These are phyloP conservation scores for Taphrina sp. DNA, from an alignment of 1,139 yeast genomes.

Conservation along the genomic window DNA sequence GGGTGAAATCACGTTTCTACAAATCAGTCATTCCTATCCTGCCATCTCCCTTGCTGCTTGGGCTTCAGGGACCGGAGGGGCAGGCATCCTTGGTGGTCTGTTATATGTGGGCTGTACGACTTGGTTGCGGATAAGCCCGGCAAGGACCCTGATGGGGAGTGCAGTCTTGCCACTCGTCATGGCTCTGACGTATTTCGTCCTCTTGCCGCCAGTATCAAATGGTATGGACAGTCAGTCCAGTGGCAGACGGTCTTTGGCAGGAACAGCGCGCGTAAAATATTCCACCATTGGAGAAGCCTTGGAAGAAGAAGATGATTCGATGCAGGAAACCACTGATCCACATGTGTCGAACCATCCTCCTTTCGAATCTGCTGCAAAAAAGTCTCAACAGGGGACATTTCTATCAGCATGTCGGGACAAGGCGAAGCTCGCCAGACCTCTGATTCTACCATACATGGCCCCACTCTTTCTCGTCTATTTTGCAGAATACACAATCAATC, in stretches of 20 bases:
- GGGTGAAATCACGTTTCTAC: conserved; percentile 86
- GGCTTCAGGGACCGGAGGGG: conserved; percentile 94
- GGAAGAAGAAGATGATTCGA: background rate
- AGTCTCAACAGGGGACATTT: conserved; percentile 4
- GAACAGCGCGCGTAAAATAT: background rate
- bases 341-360: background rate
- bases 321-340: background rate
- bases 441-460: conserved; percentile 69
- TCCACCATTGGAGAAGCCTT: conserved; percentile 29
- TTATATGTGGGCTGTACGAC: conserved; percentile 57
- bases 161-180: conserved; percentile 50
- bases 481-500: conserved; percentile 85
- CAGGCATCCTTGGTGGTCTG: conserved; percentile 73
- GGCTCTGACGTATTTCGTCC: conserved; percentile 43
- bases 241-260: background rate
- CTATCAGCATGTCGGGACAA: conserved; percentile 13
- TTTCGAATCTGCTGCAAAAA: no score
- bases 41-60: conserved; percentile 72
- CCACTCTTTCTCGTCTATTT: conserved; percentile 82
- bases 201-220: conserved; percentile 43
- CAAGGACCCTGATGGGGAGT: conserved; percentile 45
- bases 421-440: conserved; percentile 44
- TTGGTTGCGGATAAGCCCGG: conserved; percentile 51
- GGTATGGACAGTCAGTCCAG: background rate
- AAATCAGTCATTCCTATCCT: conserved; percentile 65